phyloP scores from a whole-genome alignment of 176 grass and related monocot genomes.

The Juncus inflexus region DNA sequence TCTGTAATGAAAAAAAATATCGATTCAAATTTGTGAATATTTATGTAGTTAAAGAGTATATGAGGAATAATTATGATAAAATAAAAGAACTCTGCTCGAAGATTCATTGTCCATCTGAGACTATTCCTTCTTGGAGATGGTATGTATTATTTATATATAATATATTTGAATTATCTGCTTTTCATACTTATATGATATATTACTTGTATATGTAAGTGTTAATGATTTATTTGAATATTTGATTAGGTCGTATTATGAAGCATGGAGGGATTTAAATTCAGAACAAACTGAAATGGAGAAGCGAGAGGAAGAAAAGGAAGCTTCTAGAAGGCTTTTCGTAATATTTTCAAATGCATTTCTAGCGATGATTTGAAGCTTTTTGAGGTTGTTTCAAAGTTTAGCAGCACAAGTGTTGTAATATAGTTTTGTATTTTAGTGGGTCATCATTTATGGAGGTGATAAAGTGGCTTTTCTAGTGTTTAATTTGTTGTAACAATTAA shows the following conservation, averaged over 20 bases:
- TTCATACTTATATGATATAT: neutral
- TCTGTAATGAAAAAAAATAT: conserved; percentile 20
- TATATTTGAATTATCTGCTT: conserved; percentile 2
- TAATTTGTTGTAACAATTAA: no score
- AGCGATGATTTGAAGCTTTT: no score
- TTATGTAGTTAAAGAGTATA: conserved; percentile 39
- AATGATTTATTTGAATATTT: conserved; percentile 12
- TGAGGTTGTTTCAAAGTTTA: no score
- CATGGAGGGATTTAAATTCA: conserved; percentile 45
- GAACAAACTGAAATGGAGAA: conserved; percentile 40
- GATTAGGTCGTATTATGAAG: conserved; percentile 74
- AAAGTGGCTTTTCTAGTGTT: no score
- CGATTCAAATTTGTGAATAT: conserved; percentile 7
- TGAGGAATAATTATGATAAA: conserved; percentile 32
- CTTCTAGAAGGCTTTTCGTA: conserved; percentile 56
- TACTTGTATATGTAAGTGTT: neutral
- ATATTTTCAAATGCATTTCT: conserved; percentile 54
- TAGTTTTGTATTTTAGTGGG: no score
- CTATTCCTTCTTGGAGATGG: conserved; percentile 87
- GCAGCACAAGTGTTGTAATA: no score
- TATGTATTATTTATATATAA: conserved; percentile 20
- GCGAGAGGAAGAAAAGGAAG: conserved; percentile 56
- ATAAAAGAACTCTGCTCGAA: conserved; percentile 53
- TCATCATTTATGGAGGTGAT: no score
- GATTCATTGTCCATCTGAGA: conserved; percentile 60